Percentiles rank a stretch among this genome's conserved stretches.
These are phyloP conservation scores for Spiraea crenata DNA, from an alignment of 331 rosid genomes.

Conservation along the genomic window DNA sequence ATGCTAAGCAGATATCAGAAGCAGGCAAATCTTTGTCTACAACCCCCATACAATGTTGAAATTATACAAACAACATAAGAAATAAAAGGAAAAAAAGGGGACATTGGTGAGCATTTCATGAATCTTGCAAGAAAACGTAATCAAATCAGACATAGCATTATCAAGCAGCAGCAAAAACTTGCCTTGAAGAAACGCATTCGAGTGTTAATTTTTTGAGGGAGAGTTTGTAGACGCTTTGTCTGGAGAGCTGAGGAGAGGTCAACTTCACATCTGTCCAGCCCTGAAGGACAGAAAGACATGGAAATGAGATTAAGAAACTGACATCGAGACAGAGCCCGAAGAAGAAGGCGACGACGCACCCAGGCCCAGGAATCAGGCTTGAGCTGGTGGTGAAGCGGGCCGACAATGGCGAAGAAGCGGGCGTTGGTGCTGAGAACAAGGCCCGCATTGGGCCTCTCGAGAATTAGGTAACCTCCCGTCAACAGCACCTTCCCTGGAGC, in stretches of 20 bases:
- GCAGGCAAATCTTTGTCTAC: constrained; percentile 7
- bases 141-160: neutral
- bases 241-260: constrained; percentile 85
- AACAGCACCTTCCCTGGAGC: constrained; percentile 95
- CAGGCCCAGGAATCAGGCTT: constrained; percentile 68
- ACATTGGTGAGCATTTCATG: no score
- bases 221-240: constrained; percentile 71
- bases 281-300: constrained; percentile 32
- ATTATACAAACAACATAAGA: no score
- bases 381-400: constrained; percentile 53
- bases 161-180: constrained; percentile 1
- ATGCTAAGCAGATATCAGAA: neutral
- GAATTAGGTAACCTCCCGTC: constrained; percentile 81
- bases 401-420: constrained; percentile 80
- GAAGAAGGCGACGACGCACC: constrained; percentile 36
- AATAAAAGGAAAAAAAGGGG: neutral
- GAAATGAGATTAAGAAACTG: neutral
- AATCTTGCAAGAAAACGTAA: neutral
- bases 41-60: neutral
- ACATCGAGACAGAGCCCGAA: constrained; percentile 3
- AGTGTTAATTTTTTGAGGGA: constrained; percentile 52
- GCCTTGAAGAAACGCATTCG: constrained; percentile 65
- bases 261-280: constrained; percentile 80
- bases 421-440: constrained; percentile 92
- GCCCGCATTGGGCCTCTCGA: constrained; percentile 89